Percentiles rank a stretch among this genome's conserved stretches.
Evolutionary conservation across 2,329 filamentous ascomycete genomes (phyloP).

Genomic region (Dothiorella sarmentorum): DNA sequence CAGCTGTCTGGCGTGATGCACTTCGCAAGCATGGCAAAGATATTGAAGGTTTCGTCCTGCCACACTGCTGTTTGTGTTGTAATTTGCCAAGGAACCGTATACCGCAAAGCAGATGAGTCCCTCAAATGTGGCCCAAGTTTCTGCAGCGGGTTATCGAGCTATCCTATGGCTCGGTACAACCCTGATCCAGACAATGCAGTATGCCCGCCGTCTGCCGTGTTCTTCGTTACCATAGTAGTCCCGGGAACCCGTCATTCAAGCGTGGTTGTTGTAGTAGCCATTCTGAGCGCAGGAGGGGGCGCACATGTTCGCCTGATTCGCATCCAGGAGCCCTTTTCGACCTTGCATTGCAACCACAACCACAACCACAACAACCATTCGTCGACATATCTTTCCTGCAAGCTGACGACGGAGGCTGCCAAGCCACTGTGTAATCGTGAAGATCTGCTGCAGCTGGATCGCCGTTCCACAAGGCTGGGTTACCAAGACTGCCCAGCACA

Average conservation of each 20-base stretch:
- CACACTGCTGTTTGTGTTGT: neutral
- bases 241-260: neutral
- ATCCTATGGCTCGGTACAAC: neutral
- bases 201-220: neutral
- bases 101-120: neutral
- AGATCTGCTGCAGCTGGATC: conserved; percentile 9
- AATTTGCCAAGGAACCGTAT: neutral
- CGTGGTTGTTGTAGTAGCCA: neutral
- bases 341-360: neutral
- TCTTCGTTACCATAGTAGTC: neutral
- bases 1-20: neutral
- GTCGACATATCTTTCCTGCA: neutral
- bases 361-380: neutral
- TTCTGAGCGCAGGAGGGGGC: neutral
- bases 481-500: conserved; percentile 9
- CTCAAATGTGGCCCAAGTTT: too few species aligned
- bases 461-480: neutral
- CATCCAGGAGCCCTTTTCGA: neutral
- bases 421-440: neutral
- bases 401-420: neutral
- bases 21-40: neutral
- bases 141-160: neutral
- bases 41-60: neutral
- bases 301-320: neutral
- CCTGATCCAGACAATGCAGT: neutral